A percentile compares a stretch with the other conserved stretches of the same genome.
Evolutionary conservation across 2,329 filamentous ascomycete genomes (phyloP).

Genomic region (Epichloe sylvatica): DNA sequence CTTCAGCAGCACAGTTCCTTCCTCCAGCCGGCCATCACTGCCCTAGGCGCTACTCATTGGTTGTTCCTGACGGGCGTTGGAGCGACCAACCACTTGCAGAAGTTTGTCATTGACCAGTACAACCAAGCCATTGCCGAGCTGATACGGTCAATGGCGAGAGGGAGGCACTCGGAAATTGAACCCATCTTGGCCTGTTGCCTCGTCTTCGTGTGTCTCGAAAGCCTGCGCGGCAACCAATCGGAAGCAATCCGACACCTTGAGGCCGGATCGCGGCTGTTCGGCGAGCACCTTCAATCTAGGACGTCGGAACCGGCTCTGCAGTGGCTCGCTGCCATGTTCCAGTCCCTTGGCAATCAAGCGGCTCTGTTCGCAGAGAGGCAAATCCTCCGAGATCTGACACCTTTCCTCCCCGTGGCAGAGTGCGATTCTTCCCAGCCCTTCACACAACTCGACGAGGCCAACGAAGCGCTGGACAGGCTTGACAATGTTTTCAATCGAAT

Average conservation of each 20-base stretch:
- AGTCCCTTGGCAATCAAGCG: conserved; percentile 2
- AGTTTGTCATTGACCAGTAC: conserved; percentile 1
- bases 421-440: not conserved
- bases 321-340: conserved; percentile 4
- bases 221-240: conserved; percentile 2
- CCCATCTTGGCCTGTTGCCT: conserved; percentile 1
- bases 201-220: conserved; percentile 1
- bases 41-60: conserved; percentile 2
- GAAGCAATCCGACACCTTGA: conserved; percentile 3
- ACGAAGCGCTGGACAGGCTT: conserved; percentile 1
- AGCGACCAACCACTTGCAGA: not conserved
- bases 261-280: conserved; percentile 1
- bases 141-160: not conserved
- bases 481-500: conserved; percentile 2
- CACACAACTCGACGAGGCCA: not conserved
- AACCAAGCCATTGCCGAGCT: not conserved
- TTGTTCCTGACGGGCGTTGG: not conserved
- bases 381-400: not conserved
- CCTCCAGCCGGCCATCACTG: conserved; percentile 1
- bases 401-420: not conserved
- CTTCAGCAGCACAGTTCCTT: conserved; percentile 1
- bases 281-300: not conserved
- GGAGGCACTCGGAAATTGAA: not conserved
- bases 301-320: not conserved
- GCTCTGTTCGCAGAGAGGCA: conserved; percentile 1